Percentiles rank a stretch among this genome's conserved stretches.
phyloP scores from a whole-genome alignment of 805 yeast species.

The Metschnikowia lachancei region DNA sequence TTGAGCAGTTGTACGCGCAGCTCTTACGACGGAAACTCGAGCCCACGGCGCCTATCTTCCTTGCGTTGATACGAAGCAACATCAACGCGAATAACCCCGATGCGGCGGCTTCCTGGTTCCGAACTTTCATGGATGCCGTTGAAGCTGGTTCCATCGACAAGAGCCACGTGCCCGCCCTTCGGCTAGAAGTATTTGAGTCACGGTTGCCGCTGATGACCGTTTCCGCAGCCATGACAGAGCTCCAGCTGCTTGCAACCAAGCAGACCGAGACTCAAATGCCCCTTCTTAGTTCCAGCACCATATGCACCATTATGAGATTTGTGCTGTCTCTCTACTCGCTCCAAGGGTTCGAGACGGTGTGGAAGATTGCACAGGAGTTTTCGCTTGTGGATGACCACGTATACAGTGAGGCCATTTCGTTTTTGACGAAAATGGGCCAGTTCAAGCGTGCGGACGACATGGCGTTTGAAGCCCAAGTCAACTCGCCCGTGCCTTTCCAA shows the following conservation, averaged over 20 bases:
- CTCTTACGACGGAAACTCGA: conserved; percentile 43
- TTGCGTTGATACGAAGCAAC: conserved; percentile 46
- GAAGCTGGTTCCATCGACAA: conserved; percentile 14
- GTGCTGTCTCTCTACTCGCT: conserved; percentile 24
- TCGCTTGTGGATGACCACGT: conserved; percentile 25
- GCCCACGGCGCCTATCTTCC: conserved; percentile 45
- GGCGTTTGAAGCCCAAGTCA: conserved; percentile 31
- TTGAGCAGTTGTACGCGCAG: conserved; percentile 49
- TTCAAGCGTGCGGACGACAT: conserved; percentile 33
- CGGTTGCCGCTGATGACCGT: conserved; percentile 27
- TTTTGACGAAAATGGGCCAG: conserved; percentile 31
- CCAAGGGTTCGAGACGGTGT: conserved; percentile 20
- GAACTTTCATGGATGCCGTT: conserved; percentile 29
- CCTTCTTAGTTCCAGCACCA: conserved; percentile 19
- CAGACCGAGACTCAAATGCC: conserved; percentile 17
- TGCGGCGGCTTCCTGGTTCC: conserved; percentile 31
- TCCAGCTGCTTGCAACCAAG: conserved; percentile 22
- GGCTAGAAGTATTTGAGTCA: conserved; percentile 28
- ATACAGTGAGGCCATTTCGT: conserved; percentile 27
- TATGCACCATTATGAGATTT: conserved; percentile 23
- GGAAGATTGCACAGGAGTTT: conserved; percentile 19
- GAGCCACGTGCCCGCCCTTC: conserved; percentile 23
- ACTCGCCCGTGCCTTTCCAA: conserved; percentile 29
- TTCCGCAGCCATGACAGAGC: conserved; percentile 28
- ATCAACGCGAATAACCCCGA: conserved; percentile 35